A percentile compares a stretch with the other conserved stretches of the same genome.
phyloP scores from a whole-genome alignment of 306 rosid genomes.

The Bauhinia variegata region DNA sequence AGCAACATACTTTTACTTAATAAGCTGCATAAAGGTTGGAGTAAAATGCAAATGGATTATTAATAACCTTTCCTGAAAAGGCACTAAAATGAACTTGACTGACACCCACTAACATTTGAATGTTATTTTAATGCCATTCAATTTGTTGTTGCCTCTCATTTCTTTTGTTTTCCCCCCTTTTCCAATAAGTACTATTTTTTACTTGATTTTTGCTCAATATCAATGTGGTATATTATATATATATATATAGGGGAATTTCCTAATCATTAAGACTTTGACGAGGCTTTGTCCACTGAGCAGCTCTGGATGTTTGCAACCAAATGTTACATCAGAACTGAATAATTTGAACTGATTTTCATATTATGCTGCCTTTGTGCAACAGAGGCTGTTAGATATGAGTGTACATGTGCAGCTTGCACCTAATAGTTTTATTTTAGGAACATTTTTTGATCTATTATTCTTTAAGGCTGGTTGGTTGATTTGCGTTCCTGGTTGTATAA shows the following conservation, averaged over 20 bases:
- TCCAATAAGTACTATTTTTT: neutral
- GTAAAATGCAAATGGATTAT: neutral
- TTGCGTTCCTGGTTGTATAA: too few relatives aligned
- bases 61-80: neutral
- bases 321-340: neutral
- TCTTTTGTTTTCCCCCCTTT: neutral
- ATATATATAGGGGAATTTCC: neutral
- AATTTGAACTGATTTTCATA: slow-evolving; percentile 15
- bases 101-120: neutral
- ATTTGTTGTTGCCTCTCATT: neutral
- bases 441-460: neutral
- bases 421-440: neutral
- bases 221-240: neutral
- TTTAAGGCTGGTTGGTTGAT: slow-evolving; percentile 11
- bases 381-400: neutral
- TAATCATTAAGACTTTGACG: neutral
- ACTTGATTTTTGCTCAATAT: neutral
- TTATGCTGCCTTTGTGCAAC: neutral
- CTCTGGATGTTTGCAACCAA: slow-evolving; percentile 6
- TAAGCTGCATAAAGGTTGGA: neutral
- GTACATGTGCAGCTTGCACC: neutral
- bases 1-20: neutral
- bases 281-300: slow-evolving; percentile 2
- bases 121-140: neutral
- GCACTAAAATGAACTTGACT: neutral